Evolutionary conservation across 1,284 basidiomycete genomes (phyloP).

Genomic region (Trametes sp.): DNA sequence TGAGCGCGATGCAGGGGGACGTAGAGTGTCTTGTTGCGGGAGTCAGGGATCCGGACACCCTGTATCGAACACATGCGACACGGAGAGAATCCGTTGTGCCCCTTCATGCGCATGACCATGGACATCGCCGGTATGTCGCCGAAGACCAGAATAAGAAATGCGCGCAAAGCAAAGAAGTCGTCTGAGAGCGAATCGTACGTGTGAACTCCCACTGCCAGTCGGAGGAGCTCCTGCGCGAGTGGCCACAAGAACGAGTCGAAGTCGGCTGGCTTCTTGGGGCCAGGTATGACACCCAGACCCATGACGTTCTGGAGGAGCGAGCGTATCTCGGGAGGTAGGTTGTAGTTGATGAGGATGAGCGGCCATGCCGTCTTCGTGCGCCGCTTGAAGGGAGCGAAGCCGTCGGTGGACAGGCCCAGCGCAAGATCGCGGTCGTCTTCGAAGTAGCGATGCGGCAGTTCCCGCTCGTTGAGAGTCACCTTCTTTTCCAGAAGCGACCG

Average conservation of each 20-base stretch:
- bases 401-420: slow-evolving; percentile 43
- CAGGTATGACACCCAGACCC: slow-evolving; percentile 51
- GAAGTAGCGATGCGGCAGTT: slow-evolving; percentile 36
- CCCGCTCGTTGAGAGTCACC: slow-evolving; percentile 26
- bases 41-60: slow-evolving; percentile 43
- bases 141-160: slow-evolving; percentile 49
- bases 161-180: slow-evolving; percentile 45
- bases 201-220: slow-evolving; percentile 45
- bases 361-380: slow-evolving; percentile 51
- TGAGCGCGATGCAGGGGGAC: slow-evolving; percentile 41
- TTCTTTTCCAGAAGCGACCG: slow-evolving; percentile 19
- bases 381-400: slow-evolving; percentile 49
- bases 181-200: slow-evolving; percentile 42
- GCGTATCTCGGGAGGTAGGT: slow-evolving; percentile 46
- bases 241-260: slow-evolving; percentile 52
- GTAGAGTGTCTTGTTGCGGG: slow-evolving; percentile 38
- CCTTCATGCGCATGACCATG: slow-evolving; percentile 55
- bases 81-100: slow-evolving; percentile 51
- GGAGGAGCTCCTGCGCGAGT: slow-evolving; percentile 46
- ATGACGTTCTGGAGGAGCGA: slow-evolving; percentile 45
- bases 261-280: slow-evolving; percentile 51
- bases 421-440: slow-evolving; percentile 39
- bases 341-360: slow-evolving; percentile 51
- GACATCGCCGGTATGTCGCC: slow-evolving; percentile 57
- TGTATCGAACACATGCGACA: slow-evolving; percentile 54